Evolutionary conservation across 345 rosid genomes (phyloP), one percentile per base, ranked within the genome.

Genomic region (Chamaenerion angustifolium): DNA sequence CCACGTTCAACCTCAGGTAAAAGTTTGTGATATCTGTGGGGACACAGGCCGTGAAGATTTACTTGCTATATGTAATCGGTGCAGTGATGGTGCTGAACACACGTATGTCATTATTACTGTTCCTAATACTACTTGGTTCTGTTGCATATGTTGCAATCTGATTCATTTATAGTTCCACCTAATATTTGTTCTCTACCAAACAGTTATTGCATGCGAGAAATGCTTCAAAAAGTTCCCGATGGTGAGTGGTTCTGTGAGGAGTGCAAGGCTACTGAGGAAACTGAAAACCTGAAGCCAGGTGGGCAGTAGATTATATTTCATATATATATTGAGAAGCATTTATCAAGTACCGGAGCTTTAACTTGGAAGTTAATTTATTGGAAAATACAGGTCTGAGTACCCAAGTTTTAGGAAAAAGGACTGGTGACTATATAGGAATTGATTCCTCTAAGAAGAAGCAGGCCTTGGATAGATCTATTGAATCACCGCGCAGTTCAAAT

Each of bases 11-110:
- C 37, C 66, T 68, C 77, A 93, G 99, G 99, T 88, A 52, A 93
- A 93, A 74, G 99, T 93, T 46, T 93, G 99, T 58, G 99, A 93
- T 71, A 88, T 88, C 49, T 93, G 99, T 62, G 99, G 97, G 61
- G 99, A 93, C 75, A 86, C 97, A 23, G 99, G 99, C 48, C 86
- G 95, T 55, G 99, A 93, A 76, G 92, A 88, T 73, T 64, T 77
- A 69, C 99, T 93, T 31, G 99, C 95, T 56, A 75, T 81, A 65
- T 93, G 99, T 68, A 73, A 92, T 54, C 66, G 76, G 67, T 93
- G 99, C 71, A 66, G 70, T 64, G 99, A 93, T 75, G 99, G 99
- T 57, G 99, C 97, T 57, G 96, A 93, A 77, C 99, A 93, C 79
- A 93, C 72, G 99, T 93, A 83, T 81, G 95, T 19, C 57, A 12